These are phyloP conservation scores for Annona squamosa DNA, from an alignment of 164 flowering plant genomes.

Conservation along the genomic window DNA sequence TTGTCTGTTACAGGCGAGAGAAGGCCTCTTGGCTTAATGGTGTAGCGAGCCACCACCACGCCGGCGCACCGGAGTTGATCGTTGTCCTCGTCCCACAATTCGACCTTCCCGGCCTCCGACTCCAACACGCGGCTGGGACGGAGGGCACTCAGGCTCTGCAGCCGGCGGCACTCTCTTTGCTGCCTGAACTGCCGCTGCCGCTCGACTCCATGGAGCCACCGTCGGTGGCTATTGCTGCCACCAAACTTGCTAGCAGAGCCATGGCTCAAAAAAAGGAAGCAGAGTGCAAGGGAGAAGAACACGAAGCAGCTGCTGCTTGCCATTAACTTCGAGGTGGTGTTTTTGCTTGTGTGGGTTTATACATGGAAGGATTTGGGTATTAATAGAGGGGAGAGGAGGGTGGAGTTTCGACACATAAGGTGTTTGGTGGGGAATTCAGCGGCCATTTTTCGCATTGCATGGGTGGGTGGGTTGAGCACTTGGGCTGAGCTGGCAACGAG, in stretches of 20 bases:
- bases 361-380: neutral
- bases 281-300: neutral
- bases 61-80: constrained; percentile 50
- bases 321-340: neutral
- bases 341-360: neutral
- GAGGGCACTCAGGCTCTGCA: constrained; percentile 33
- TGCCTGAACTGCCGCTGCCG: constrained; percentile 13
- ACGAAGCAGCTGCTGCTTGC: neutral
- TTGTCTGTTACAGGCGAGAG: constrained; percentile 37
- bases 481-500: neutral
- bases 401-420: neutral
- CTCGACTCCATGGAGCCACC: constrained; percentile 8
- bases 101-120: constrained; percentile 44
- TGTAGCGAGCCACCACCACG: constrained; percentile 25
- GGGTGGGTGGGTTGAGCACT: neutral
- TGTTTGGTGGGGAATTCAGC: neutral
- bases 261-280: constrained; percentile 3
- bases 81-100: constrained; percentile 37
- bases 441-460: constrained; percentile 6
- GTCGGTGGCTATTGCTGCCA: constrained; percentile 10
- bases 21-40: constrained; percentile 41
- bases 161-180: constrained; percentile 27
- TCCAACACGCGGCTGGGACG: constrained; percentile 29
- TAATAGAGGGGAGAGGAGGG: neutral
- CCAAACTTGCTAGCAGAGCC: constrained; percentile 7